Evolutionary conservation across 1,284 basidiomycete species (phyloP).

Genomic region (Boletus sp.): DNA sequence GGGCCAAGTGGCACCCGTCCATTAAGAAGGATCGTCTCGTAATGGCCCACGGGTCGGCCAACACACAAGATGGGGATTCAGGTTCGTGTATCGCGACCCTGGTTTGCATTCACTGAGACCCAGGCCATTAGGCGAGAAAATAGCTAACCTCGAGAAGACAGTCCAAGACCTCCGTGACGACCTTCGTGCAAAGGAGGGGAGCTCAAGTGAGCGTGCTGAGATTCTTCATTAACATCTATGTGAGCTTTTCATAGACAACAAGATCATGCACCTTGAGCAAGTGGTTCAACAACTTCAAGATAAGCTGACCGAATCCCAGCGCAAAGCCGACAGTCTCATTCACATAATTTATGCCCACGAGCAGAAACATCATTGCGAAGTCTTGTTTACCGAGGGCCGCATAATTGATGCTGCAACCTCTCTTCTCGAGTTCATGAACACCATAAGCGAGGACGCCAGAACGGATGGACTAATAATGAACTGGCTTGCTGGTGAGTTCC

Average conservation of each 20-base stretch:
- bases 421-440: not conserved
- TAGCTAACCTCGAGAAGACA: not conserved
- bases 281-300: not conserved
- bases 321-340: not conserved
- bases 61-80: not conserved
- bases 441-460: not conserved
- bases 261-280: not conserved
- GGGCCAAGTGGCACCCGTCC: too few relatives aligned
- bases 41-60: not conserved
- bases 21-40: too few relatives aligned
- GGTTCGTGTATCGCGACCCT: not conserved
- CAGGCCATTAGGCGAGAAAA: not conserved
- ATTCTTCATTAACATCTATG: not conserved
- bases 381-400: not conserved
- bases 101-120: not conserved
- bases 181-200: not conserved
- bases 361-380: conserved; percentile 8
- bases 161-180: not conserved
- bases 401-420: not conserved
- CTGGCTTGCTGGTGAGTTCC: conserved; percentile 1
- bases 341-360: conserved; percentile 2
- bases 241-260: not conserved
- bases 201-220: not conserved
- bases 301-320: not conserved
- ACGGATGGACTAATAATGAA: not conserved